These are phyloP conservation scores for Phytophthora nicotianae DNA, from an alignment of 352 stramenopile species.

Conservation along the genomic window DNA sequence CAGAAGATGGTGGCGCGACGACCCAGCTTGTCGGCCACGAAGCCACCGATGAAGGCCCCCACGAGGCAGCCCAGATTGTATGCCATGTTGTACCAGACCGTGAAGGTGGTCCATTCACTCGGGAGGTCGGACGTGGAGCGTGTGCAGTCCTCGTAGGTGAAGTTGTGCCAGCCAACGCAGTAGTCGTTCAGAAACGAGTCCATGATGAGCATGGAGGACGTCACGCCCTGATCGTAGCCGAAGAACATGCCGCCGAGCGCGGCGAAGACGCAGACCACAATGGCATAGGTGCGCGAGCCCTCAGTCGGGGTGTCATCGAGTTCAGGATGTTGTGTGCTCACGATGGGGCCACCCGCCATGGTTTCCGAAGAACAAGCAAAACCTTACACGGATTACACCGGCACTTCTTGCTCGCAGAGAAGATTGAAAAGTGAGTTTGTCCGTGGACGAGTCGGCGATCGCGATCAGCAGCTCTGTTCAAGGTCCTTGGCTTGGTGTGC, in stretches of 20 bases:
- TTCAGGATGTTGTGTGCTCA: not conserved
- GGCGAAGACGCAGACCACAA: conserved; percentile 47
- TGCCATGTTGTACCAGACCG: conserved; percentile 58
- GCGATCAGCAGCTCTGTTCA: too few species aligned
- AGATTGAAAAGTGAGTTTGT: not conserved
- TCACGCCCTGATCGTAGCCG: conserved; percentile 47
- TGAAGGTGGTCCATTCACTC: conserved; percentile 47
- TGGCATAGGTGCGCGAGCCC: conserved; percentile 33
- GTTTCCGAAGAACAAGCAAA: not conserved
- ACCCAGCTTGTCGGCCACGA: conserved; percentile 47
- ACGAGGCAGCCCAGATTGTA: conserved; percentile 62
- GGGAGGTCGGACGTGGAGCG: conserved; percentile 26
- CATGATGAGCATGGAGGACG: conserved; percentile 44
- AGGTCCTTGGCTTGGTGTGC: too few species aligned
- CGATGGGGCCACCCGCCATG: not conserved
- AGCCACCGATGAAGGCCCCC: conserved; percentile 41
- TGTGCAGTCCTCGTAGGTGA: conserved; percentile 30
- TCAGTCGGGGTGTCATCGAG: not conserved
- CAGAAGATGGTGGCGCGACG: conserved; percentile 47
- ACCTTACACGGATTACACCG: not conserved
- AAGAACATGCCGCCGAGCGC: conserved; percentile 45
- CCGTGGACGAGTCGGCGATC: too few species aligned
- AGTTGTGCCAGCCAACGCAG: conserved; percentile 44
- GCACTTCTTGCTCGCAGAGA: not conserved
- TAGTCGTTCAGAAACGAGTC: conserved; percentile 54